These are phyloP conservation scores for Cyclotella baltica DNA, from an alignment of 108 stramenopile species.

Conservation along the genomic window DNA sequence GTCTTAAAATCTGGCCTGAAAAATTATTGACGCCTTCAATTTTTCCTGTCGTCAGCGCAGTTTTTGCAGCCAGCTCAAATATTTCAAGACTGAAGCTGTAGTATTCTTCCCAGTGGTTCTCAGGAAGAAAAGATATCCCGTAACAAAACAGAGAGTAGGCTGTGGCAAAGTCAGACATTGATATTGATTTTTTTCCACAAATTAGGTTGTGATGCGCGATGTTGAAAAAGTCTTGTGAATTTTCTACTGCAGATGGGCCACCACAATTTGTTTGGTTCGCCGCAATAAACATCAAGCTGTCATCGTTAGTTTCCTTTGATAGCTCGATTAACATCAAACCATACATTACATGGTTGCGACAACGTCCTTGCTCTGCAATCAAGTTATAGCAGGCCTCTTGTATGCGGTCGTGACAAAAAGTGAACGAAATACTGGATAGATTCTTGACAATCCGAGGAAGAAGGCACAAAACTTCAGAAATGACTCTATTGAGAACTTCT, in stretches of 20 bases:
- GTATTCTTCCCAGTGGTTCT: constrained; percentile 30
- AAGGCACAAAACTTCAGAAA: constrained; percentile 24
- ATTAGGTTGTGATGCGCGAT: constrained; percentile 17
- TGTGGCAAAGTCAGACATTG: constrained; percentile 19
- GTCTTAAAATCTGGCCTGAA: neutral
- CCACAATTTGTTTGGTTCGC: constrained; percentile 19
- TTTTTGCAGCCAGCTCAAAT: constrained; percentile 18
- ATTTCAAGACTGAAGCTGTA: constrained; percentile 32
- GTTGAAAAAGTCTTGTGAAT: neutral
- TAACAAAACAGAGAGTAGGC: constrained; percentile 18
- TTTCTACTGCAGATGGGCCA: neutral
- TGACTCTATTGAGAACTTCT: constrained; percentile 18
- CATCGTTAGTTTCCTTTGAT: constrained; percentile 2
- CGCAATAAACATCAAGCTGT: constrained; percentile 10
- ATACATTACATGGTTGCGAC: constrained; percentile 13
- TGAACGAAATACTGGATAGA: constrained; percentile 21
- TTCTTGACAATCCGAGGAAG: constrained; percentile 14
- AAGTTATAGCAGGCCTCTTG: constrained; percentile 34
- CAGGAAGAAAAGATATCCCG: constrained; percentile 22
- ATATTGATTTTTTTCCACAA: constrained; percentile 26
- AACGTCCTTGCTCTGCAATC: constrained; percentile 6
- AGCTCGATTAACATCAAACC: neutral
- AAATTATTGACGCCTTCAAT: neutral
- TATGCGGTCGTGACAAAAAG: constrained; percentile 22
- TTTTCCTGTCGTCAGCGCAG: constrained; percentile 4